Evolutionary conservation across 2,329 filamentous ascomycete genomes (phyloP), one percentile per base, ranked within the genome.

Genomic region (Cadophora sp.): DNA sequence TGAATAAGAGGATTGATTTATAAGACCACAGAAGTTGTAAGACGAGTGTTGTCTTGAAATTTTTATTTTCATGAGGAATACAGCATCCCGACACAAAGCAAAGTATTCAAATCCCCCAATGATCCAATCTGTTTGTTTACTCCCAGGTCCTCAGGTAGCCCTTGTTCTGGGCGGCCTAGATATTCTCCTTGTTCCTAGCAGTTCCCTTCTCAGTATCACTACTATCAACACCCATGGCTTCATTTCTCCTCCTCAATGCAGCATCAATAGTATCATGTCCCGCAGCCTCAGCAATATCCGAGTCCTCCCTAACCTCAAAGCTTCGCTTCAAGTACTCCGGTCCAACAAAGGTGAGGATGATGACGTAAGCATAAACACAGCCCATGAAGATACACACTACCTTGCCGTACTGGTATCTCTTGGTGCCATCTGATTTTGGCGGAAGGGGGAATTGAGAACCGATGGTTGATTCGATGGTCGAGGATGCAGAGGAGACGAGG

Each of bases 311-410:
- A 6, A 83, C 81, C 66, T 82, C 81, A 69, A 85, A 81, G 56
- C 80, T 78, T 5, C 79, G 76, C n/a, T 79, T 80, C 36, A 83
- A 69, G 56, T 79, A 78, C 74, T 85, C 83, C 0, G 83, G 83
- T 1, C 83, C 83, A 4, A 82, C 69, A 30, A 71, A 69, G 4
- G 69, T 69, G 50, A 71, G 22, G 20, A 71, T 30, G 27, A 71
- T 69, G 18, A 69, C 68, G 59, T 70, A 70, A 5, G 39, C 65
- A 30, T 67, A 70, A 82, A 75, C 27, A 80, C 81, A 62, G 81
- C 66, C 94, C 91, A 97, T 94, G 80, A 97, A 97, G 75, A 96
- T 96, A 76, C 90, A 93, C 70, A 97, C 95, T 11, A 96, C 93
- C 73, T 89, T 89, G 47, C 92, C 93, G 72, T 96, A 96, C 67